Evolutionary conservation across 2,329 filamentous ascomycete genomes (phyloP), one percentile per base, ranked within the genome.

Genomic region (Laburnicola sp.): DNA sequence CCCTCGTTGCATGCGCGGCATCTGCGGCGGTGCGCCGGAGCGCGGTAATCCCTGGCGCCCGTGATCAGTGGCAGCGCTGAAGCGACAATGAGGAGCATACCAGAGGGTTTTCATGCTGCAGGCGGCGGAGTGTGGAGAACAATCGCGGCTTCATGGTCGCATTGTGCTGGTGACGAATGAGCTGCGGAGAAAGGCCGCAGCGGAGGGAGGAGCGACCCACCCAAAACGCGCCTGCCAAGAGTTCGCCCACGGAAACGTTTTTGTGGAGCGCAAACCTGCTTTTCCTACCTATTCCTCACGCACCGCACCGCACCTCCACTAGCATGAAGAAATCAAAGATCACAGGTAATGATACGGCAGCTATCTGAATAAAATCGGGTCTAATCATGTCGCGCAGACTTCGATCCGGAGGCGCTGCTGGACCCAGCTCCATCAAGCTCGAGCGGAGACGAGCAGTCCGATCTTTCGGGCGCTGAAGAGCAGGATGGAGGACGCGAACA

Each of bases 31-130:
- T 41, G 78, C 75, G 55, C 78, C 91, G 21, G 88, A 88, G 55
- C 86, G 85, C 21, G 93, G 93, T 11, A 97, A 83, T 25, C 93
- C 93, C 92, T 97, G 49, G 22, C 22, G 23, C 21, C 6, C 7
- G 32, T 43, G 26, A 46, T 47, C 34, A 56, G 26, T n/a, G 16
- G 6, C 8, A 36, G 35, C 37, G 30, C 37, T 22, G 0, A 27
- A 8, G 10, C 0, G 7, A 21, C 21, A 1, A 0, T 7, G 36
- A 21, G 27, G 10, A 23, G 30, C 77, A 64, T 76, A 95, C 92
- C 69, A 96, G 74, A 3, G 92, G 92, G 61, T 96, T 97, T 61
- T 96, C 92, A 86, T 97, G 92, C 43, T 78, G 79, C 28, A 87
- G 53, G 41, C 62, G 51, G 6, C 64, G 56, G 26, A 73, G 51